Base-by-base conservation (phyloP, 441 rosid species). In the Pelargonium myrrhifolium region DNA sequence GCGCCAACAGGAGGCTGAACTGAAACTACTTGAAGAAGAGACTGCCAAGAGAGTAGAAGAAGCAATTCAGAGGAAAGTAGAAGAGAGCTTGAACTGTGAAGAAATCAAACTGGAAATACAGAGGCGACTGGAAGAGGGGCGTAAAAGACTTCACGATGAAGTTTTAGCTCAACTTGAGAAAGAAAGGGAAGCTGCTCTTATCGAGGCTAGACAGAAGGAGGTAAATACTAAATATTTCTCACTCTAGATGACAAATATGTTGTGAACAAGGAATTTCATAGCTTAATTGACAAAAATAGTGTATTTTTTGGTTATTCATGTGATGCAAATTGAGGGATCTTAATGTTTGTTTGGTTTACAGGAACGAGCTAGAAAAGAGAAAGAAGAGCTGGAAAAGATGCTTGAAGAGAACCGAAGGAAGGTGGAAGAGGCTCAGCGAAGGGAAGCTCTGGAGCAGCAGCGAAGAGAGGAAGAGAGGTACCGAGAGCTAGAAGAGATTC, bases 11-110 rank as follows among this genome's bases (percentile, higher is more conserved):
- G 96, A 95, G 79, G 97, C 93, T 4, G 98, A 92, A 75, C 62
- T 87, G 67, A 90, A 92, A 77, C 81, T 95, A 39, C 82, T 95
- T 53, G 93, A 89, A 81, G 99, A 95, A 81, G 98, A 95, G 79
- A 95, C 97, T 68, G 79, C 82, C 51, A 94, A 82, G 74, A 84
- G 98, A 69, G 86, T 92, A 65, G 98, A 92, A 77, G 93, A 85
- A 77, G 90, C 87, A 67, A 86, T 95, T 60, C 74, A 45, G 74
- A 85, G 78, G 81, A 85, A 76, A 68, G 97, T 95, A 45, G 93
- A 85, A 71, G 97, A 89, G 86, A 77, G 89, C 61, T 87, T 95
- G 79, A 90, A 79, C 65, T 78, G 84, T n/a, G 91, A 81, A 68
- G 96, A 84, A 78, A 80, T 90, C 68, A 83, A 82, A 82, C 35